A percentile compares a stretch with the other conserved stretches of the same genome.
phyloP scores from a whole-genome alignment of 2,329 filamentous ascomycete genomes.

The Thelonectria discophora region DNA sequence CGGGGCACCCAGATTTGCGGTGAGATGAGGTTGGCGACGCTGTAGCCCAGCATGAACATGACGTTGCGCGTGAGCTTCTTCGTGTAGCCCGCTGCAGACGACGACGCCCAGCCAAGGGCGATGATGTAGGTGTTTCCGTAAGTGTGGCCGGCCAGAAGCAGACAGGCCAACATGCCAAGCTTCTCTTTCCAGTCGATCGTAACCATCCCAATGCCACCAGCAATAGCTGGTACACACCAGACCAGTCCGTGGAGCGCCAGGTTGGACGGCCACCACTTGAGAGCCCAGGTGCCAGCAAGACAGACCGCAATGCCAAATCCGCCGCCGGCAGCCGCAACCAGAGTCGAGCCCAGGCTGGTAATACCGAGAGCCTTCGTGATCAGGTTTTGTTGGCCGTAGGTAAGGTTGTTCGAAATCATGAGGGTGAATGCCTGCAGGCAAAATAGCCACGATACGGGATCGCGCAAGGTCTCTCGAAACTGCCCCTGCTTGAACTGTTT shows the following conservation, averaged over 20 bases:
- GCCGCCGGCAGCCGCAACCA: slow-evolving; percentile 50
- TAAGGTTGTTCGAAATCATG: slow-evolving; percentile 51
- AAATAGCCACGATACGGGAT: slow-evolving; percentile 46
- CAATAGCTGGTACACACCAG: slow-evolving; percentile 40
- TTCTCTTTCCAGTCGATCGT: slow-evolving; percentile 39
- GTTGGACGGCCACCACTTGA: slow-evolving; percentile 44
- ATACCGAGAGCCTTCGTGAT: slow-evolving; percentile 49
- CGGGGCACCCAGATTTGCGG: slow-evolving; percentile 48
- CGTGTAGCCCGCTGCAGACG: slow-evolving; percentile 50
- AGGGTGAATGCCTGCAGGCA: slow-evolving; percentile 44
- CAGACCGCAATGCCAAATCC: slow-evolving; percentile 47
- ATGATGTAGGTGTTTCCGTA: slow-evolving; percentile 45
- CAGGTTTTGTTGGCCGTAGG: slow-evolving; percentile 51
- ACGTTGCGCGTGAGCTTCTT: slow-evolving; percentile 55
- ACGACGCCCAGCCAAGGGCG: slow-evolving; percentile 49
- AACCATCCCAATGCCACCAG: slow-evolving; percentile 41
- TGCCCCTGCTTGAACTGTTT: slow-evolving; percentile 48
- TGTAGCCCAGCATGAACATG: slow-evolving; percentile 51
- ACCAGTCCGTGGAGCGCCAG: slow-evolving; percentile 43
- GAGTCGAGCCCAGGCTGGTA: slow-evolving; percentile 49
- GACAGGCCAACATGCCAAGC: slow-evolving; percentile 34
- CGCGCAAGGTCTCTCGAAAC: slow-evolving; percentile 41
- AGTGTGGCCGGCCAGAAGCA: slow-evolving; percentile 45
- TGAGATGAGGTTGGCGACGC: slow-evolving; percentile 47
- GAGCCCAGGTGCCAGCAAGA: slow-evolving; percentile 43